A percentile compares a stretch with the other conserved stretches of the same genome.
Evolutionary conservation across 192 early-diverging fungal species (phyloP).

Genomic region (Rhizoclosmatium sp.): DNA sequence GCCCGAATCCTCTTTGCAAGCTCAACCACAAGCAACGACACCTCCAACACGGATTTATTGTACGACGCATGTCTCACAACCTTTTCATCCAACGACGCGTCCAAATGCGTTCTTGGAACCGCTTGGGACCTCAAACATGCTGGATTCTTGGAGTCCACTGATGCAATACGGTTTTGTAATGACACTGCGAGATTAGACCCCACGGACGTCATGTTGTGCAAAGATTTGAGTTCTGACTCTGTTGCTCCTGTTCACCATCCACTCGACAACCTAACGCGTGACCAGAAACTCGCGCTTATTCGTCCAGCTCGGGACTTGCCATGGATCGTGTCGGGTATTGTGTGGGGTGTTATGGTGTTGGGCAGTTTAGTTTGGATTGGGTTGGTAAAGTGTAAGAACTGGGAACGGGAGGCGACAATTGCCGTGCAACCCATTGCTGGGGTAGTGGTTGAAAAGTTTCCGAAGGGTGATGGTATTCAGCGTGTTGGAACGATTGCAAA

Average conservation of each 20-base stretch:
- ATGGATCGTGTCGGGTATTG: conserved; percentile 43
- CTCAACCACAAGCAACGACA: not conserved
- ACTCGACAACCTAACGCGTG: conserved; percentile 18
- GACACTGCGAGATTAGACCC: not conserved
- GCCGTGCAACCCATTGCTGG: conserved; percentile 32
- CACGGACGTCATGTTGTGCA: conserved; percentile 11
- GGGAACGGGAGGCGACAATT: conserved; percentile 28
- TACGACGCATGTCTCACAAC: conserved; percentile 36
- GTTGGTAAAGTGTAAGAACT: conserved; percentile 31
- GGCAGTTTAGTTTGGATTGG: conserved; percentile 29
- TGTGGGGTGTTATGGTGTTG: conserved; percentile 40
- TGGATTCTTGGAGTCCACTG: conserved; percentile 30
- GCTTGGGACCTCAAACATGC: conserved; percentile 26
- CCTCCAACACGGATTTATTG: conserved; percentile 9
- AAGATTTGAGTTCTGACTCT: not conserved
- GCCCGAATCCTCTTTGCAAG: conserved; percentile 23
- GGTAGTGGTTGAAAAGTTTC: conserved; percentile 4
- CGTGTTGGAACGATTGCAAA: conserved; percentile 31
- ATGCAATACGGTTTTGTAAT: conserved; percentile 40
- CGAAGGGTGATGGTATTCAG: not conserved
- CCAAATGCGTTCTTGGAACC: conserved; percentile 33
- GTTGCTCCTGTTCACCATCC: not conserved
- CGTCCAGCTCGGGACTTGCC: conserved; percentile 37
- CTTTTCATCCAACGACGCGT: conserved; percentile 34
- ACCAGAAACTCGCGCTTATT: conserved; percentile 22